A percentile compares a stretch with the other conserved stretches of the same genome.
These are phyloP conservation scores for Rosa multiflora DNA, from an alignment of 306 rosid genomes.

Conservation along the genomic window DNA sequence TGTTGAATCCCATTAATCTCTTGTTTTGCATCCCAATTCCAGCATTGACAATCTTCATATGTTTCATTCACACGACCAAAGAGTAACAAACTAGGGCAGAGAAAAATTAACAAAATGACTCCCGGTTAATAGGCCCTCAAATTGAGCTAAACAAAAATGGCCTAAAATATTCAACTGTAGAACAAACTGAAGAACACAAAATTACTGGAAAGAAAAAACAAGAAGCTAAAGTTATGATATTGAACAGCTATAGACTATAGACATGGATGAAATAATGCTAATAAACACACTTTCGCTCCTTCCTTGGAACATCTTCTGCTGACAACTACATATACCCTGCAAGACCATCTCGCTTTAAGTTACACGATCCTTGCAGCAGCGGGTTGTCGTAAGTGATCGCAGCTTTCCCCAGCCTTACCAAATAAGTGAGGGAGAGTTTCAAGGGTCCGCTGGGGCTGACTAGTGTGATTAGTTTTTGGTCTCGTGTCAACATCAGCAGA, in stretches of 20 bases:
- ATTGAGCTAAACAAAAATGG: background rate
- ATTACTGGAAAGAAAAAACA: background rate
- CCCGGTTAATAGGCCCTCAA: background rate
- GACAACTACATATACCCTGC: background rate
- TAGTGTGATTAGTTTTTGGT: background rate
- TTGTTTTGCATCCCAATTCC: background rate
- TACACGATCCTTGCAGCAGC: background rate
- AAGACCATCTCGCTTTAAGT: background rate
- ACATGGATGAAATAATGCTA: background rate
- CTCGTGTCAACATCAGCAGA: constrained; percentile 4
- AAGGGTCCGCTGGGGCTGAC: background rate
- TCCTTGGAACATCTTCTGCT: background rate
- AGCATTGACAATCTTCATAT: background rate
- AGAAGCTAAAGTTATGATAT: background rate
- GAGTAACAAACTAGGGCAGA: background rate
- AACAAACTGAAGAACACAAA: background rate
- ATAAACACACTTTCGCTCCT: background rate
- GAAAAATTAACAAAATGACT: background rate
- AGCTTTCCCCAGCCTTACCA: background rate
- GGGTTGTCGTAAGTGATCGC: background rate
- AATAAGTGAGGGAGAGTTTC: background rate
- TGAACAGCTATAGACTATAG: constrained; percentile 7
- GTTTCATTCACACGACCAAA: background rate
- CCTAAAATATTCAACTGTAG: background rate
- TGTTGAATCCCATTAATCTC: background rate